Evolutionary conservation across 2,329 filamentous ascomycete genomes (phyloP), one percentile per base, ranked within the genome.

Genomic region (Colletotrichum sp.): DNA sequence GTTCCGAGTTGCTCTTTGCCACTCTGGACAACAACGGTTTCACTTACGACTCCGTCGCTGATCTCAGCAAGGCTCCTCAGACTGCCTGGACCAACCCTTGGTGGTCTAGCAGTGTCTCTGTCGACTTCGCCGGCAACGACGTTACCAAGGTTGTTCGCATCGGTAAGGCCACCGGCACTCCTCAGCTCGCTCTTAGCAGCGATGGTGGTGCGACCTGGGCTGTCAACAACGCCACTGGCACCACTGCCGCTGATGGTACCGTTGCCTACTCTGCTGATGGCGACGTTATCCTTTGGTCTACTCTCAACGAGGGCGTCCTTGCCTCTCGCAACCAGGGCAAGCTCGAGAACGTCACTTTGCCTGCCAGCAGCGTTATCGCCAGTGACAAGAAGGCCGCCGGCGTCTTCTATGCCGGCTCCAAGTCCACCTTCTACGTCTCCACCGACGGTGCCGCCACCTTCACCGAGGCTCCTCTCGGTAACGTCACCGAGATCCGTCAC

Each of bases 1-100:
- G 89, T 3, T 87, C 86, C 3, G 88, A 90, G 60, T 85, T 91
- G 5, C 82, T 91, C 4, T 88, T 86, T 1, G 89, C 86, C 3
- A 86, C 90, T 0, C 88, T 84, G 6, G 90, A 91, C 68, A 86
- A 88, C 76, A 87, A 85, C 66, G 90, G 90, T 0, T 91, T 90
- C 79, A 89, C 87, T 1, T 89, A 88, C 77, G 78, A 80, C 15
- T 83, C 79, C 16, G 81, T 82, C 43, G 78, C 77, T 4, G 82
- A 82, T 26, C 81, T 91, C 1, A 82, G 79, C 71, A 87, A 83
- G 1, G 79, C 88, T 0, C 89, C 89, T 0, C 78, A 84, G 13
- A 84, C 83, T 2, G 83, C 83, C 3, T 90, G 88, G 87, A 84
- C 87, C 71, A 84, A 81, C 18, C 88, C 89, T 1, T 86, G 84